A percentile compares a stretch with the other conserved stretches of the same genome.
These are phyloP conservation scores for Paratinospora sagittata DNA, from an alignment of 164 flowering plant genomes.

Conservation along the genomic window DNA sequence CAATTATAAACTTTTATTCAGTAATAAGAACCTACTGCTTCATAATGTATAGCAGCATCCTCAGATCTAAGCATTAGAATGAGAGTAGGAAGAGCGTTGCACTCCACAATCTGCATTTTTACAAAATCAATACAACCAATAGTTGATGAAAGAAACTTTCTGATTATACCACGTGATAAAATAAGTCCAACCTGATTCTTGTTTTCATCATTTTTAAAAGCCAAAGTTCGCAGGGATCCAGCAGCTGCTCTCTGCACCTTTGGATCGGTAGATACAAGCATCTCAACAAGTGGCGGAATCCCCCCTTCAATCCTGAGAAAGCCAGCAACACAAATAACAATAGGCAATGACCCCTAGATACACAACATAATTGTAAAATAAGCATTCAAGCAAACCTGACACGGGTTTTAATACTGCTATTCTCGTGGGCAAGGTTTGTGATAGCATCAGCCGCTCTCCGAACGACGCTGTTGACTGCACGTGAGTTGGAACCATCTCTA, in stretches of 20 bases:
- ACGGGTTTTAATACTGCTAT: slow-evolving; percentile 80
- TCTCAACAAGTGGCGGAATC: slow-evolving; percentile 94
- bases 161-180: slow-evolving; percentile 5
- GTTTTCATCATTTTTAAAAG: slow-evolving; percentile 97
- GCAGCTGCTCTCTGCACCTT: slow-evolving; percentile 99
- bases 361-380: not conserved
- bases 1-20: not conserved
- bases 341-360: not conserved
- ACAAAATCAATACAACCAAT: not conserved
- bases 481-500: slow-evolving; percentile 41
- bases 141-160: not conserved
- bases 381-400: slow-evolving; percentile 56
- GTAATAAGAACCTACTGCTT: slow-evolving; percentile 58
- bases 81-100: slow-evolving; percentile 93
- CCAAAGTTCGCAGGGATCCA: slow-evolving; percentile 90
- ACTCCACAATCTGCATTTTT: slow-evolving; percentile 80
- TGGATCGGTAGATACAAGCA: slow-evolving; percentile 78
- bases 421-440: slow-evolving; percentile 98
- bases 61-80: slow-evolving; percentile 91
- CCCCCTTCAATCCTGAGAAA: slow-evolving; percentile 82
- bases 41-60: slow-evolving; percentile 95
- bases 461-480: slow-evolving; percentile 79
- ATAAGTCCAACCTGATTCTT: slow-evolving; percentile 68
- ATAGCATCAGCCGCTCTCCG: slow-evolving; percentile 98
- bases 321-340: slow-evolving; percentile 8